phyloP scores from a whole-genome alignment of 805 yeast species.

The Teunomyces kruisii region DNA sequence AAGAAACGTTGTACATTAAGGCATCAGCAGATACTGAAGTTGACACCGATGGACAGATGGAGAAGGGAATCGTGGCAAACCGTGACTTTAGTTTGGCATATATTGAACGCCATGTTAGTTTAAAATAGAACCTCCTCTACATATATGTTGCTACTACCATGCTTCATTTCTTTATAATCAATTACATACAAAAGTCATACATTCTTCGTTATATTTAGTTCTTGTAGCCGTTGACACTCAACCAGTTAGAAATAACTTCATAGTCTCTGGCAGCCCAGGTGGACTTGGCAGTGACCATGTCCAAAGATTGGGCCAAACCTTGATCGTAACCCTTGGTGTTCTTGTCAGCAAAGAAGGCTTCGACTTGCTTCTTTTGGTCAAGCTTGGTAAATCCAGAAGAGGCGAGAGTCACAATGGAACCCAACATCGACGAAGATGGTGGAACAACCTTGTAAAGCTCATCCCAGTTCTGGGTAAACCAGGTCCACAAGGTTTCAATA shows the following conservation, averaged over 20 bases:
- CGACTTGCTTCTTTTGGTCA: constrained; percentile 51
- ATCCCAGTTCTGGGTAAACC: constrained; percentile 77
- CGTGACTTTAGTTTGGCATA: constrained; percentile 43
- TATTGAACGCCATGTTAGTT: constrained; percentile 23
- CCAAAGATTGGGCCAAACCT: constrained; percentile 64
- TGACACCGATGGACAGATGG: constrained; percentile 22
- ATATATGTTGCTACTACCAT: too few relatives aligned
- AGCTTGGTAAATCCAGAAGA: constrained; percentile 61
- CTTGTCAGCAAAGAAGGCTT: constrained; percentile 50
- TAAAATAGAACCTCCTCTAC: neutral
- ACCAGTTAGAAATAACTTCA: constrained; percentile 47
- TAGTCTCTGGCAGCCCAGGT: constrained; percentile 61
- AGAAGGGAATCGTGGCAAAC: constrained; percentile 37
- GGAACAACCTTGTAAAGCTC: constrained; percentile 66
- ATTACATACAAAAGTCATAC: constrained; percentile 1
- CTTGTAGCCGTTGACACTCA: constrained; percentile 36
- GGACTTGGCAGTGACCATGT: constrained; percentile 54
- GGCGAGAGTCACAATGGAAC: constrained; percentile 64
- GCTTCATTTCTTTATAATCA: neutral
- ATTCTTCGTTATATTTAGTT: constrained; percentile 2
- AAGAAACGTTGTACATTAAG: constrained; percentile 15
- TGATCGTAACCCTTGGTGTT: constrained; percentile 65
- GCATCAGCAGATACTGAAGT: constrained; percentile 16
- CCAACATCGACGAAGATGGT: constrained; percentile 77
- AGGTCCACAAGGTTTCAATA: constrained; percentile 66